Percentiles rank a stretch among this genome's conserved stretches.
Evolutionary conservation across 1,284 basidiomycete genomes (phyloP).

Genomic region (Rhodotorula sp.): DNA sequence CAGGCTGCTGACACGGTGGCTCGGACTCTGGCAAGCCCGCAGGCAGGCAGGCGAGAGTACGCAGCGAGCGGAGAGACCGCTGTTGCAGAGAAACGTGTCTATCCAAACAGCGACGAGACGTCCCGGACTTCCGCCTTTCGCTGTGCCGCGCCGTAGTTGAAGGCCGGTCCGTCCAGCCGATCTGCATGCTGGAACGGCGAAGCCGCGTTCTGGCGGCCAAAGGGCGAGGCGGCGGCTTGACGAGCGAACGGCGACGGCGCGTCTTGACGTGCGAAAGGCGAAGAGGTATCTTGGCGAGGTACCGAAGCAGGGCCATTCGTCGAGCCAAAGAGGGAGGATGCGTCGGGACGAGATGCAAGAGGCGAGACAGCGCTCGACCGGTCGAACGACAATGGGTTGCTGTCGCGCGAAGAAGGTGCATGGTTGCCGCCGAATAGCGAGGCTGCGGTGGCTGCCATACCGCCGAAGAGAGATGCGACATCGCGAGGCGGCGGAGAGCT

Average conservation of each 20-base stretch:
- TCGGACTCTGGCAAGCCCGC: no score
- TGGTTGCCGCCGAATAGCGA: neutral
- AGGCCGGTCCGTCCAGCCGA: neutral
- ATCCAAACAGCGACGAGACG: conserved; percentile 9
- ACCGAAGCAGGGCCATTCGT: neutral
- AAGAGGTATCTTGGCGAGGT: neutral
- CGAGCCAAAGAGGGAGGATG: neutral
- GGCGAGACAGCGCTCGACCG: neutral
- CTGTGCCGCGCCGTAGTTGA: neutral
- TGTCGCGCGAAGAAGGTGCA: neutral
- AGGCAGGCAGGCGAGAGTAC: neutral
- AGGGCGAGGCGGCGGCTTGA: neutral
- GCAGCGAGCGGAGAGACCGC: neutral
- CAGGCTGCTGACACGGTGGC: no score
- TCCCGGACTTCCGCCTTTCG: conserved; percentile 1
- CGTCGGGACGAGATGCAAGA: neutral
- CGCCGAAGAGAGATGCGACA: conserved; percentile 7
- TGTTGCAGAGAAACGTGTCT: no score
- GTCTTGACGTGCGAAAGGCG: neutral
- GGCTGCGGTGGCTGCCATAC: neutral
- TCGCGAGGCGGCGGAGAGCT: neutral
- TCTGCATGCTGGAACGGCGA: neutral
- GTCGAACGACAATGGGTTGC: neutral
- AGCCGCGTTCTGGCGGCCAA: neutral
- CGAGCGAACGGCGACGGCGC: neutral